Evolutionary conservation across 495 filamentous ascomycete species (phyloP).

Genomic region (Lasiosphaeria hispida): DNA sequence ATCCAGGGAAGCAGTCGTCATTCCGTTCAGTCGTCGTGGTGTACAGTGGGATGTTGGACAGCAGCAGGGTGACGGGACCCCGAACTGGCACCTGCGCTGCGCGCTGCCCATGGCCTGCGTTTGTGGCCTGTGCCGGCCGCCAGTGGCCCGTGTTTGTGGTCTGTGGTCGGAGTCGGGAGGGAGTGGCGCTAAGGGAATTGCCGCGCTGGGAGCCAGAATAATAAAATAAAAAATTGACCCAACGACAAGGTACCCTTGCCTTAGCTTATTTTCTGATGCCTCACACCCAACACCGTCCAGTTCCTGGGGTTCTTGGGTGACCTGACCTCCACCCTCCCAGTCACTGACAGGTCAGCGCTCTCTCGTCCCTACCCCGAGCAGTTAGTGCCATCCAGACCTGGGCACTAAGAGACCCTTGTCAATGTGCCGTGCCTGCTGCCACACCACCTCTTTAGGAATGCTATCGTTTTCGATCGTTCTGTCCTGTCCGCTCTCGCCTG

Average conservation of each 20-base stretch:
- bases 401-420: slow-evolving; percentile 25
- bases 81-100: not conserved
- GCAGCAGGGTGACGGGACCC: not conserved
- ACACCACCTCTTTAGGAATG: slow-evolving; percentile 18
- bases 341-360: slow-evolving; percentile 5
- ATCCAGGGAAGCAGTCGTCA: not conserved
- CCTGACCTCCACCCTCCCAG: not conserved
- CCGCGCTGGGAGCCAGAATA: slow-evolving; percentile 19
- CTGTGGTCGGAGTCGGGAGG: not conserved
- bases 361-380: slow-evolving; percentile 12
- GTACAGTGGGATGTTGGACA: slow-evolving; percentile 7
- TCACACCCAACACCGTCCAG: slow-evolving; percentile 10
- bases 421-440: slow-evolving; percentile 18
- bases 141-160: not conserved
- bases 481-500: not conserved
- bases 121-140: not conserved
- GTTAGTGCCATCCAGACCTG: slow-evolving; percentile 13
- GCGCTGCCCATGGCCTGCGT: not conserved
- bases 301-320: not conserved
- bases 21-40: not conserved
- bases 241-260: slow-evolving; percentile 15
- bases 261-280: slow-evolving; percentile 8
- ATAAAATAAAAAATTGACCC: slow-evolving; percentile 5
- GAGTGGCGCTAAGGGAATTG: slow-evolving; percentile 10
- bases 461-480: slow-evolving; percentile 7